Conservation (phyloP, 139 green algal genomes). For the Chlorella sp. region DNA sequence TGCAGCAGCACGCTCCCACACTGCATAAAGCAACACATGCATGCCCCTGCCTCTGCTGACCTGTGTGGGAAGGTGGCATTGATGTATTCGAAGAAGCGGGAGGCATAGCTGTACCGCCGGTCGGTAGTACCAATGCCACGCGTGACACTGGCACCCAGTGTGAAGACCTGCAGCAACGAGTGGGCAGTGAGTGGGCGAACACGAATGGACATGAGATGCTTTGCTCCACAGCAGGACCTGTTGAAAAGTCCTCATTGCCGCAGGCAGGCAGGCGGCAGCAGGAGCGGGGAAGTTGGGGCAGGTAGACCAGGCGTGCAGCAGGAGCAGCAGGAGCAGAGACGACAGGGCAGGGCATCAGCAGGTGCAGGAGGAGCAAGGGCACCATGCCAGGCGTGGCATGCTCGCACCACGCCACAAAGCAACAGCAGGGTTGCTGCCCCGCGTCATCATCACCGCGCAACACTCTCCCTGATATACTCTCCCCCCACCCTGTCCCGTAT, state of each 20-base stretch:
- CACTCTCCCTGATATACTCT: background rate
- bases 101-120: slow-evolving; percentile 6
- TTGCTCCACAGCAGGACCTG: no score
- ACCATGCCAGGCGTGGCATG: no score
- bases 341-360: background rate
- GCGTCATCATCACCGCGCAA: background rate
- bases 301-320: background rate
- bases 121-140: slow-evolving; percentile 30
- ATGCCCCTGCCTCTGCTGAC: background rate
- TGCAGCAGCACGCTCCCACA: no score
- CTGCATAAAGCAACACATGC: background rate
- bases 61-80: slow-evolving; percentile 12
- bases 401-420: background rate
- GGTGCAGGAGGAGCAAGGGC: background rate
- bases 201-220: background rate
- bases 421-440: background rate
- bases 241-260: no score
- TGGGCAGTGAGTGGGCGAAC: background rate
- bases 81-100: slow-evolving; percentile 26
- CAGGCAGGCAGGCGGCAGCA: no score
- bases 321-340: background rate
- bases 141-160: slow-evolving; percentile 25
- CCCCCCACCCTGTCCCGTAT: no score
- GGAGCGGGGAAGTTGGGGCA: no score
- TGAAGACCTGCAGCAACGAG: background rate